Conservation (phyloP, 2,329 filamentous ascomycete species). For the Diplodia mutila region DNA sequence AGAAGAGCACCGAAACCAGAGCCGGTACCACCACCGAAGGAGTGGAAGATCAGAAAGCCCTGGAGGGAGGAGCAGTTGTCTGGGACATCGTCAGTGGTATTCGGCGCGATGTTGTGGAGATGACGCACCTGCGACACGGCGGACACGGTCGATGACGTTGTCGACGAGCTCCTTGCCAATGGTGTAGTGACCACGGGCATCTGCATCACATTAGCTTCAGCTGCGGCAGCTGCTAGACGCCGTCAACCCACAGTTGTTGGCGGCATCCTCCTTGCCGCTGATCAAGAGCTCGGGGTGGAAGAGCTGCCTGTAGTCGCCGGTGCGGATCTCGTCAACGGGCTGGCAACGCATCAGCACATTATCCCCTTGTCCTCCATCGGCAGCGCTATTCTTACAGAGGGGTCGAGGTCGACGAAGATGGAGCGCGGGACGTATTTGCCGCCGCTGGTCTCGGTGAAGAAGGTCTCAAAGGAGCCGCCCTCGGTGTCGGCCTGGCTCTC, state of each 20-base stretch:
- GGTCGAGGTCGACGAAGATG: conserved; percentile 99
- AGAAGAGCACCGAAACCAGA: conserved; percentile 97
- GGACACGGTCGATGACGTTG: conserved; percentile 95
- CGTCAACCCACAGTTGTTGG: conserved; percentile 72
- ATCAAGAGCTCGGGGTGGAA: conserved; percentile 99
- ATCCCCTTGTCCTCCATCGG: background rate
- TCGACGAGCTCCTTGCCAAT: conserved; percentile 99
- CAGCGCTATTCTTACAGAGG: conserved; percentile 67
- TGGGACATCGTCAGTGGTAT: background rate
- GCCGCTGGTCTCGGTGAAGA: conserved; percentile 99
- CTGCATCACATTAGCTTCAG: conserved; percentile 43
- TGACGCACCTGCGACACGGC: conserved; percentile 72
- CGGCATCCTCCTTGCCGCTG: conserved; percentile 99
- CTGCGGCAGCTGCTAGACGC: background rate
- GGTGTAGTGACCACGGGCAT: conserved; percentile 99
- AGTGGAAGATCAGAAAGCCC: conserved; percentile 99
- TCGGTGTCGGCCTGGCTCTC: conserved; percentile 71
- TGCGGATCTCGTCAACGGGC: conserved; percentile 93
- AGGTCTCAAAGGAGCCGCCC: conserved; percentile 93
- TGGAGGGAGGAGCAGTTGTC: conserved; percentile 98
- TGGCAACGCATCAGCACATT: conserved; percentile 16
- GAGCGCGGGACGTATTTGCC: conserved; percentile 99
- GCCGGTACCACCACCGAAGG: conserved; percentile 97
- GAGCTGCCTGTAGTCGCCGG: conserved; percentile 90
- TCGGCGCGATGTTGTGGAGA: background rate